Evolutionary conservation across 495 filamentous ascomycete species (phyloP), one percentile per base, ranked within the genome.

Genomic region (Thermochaetoides thermophila): DNA sequence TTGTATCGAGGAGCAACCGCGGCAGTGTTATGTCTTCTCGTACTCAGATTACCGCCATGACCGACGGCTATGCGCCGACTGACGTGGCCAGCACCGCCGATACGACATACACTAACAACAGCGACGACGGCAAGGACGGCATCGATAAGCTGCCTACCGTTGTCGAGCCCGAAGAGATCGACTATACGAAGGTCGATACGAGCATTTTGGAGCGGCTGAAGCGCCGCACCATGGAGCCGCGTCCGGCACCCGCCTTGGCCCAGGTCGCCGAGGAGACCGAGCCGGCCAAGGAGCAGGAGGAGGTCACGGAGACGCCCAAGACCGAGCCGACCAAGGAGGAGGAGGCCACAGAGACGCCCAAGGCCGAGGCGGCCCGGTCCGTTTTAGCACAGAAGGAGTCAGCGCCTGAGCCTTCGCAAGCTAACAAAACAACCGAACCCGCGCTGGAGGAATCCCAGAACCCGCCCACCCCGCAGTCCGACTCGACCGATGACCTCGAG

Each of bases 1-100:
- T 48, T 35, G 43, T 55, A 15, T 63, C 61, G 17, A 66, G 65
- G 42, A 81, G 77, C 52, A 80, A 80, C 55, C 63, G 78, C 9
- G 67, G 65, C 29, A 79, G 76, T 52, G 67, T 69, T 37, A 66
- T 78, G 48, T 75, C 70, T 7, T 56, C 48, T 5, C 55, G 46
- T 33, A 67, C 66, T 0, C 61, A 66, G 22, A 74, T 69, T 38
- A 71, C 67, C 1, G 74, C 78, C 36, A 74, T 73, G 32, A 70
- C 63, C 15, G 73, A 77, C 26, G 57, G 59, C 8, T 55, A 49
- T 29, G 66, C 63, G 1, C 63, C 69, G 45, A 76, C 73, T 1
- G 40, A 73, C 56, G 37, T 63, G 43, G 52, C 66, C 43, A 52
- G 61, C 37, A 69, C 62, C 21, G 55, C 61, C 7, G 61, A 57